Evolutionary conservation across 2,329 filamentous ascomycete genomes (phyloP).

Genomic region (Sclerotinia subarctica): DNA sequence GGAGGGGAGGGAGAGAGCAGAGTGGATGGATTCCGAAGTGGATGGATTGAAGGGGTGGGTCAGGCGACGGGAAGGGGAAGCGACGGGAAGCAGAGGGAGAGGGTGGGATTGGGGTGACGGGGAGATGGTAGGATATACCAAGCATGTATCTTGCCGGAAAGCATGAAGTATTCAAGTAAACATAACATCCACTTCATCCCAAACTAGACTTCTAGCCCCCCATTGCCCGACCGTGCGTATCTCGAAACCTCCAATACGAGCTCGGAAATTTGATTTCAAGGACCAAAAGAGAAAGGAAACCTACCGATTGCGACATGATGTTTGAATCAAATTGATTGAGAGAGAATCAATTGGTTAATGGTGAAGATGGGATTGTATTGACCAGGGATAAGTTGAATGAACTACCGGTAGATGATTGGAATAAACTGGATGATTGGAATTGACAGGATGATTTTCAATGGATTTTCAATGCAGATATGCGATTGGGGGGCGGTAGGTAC

Average conservation of each 20-base stretch:
- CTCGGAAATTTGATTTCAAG: neutral
- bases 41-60: neutral
- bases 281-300: slow-evolving; percentile 11
- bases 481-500: neutral
- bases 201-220: neutral
- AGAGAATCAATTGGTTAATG: neutral
- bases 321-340: neutral
- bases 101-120: too few species aligned
- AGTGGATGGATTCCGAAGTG: too few species aligned
- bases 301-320: slow-evolving; percentile 37
- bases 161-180: neutral
- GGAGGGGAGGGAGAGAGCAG: neutral
- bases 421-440: neutral
- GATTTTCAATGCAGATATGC: slow-evolving; percentile 9
- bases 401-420: too few species aligned
- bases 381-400: neutral
- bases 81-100: too few species aligned
- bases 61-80: neutral
- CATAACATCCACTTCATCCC: neutral
- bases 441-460: neutral
- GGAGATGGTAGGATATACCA: too few species aligned
- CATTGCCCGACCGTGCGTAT: neutral
- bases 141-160: too few species aligned
- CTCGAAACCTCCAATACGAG: neutral
- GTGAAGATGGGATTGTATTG: neutral